Percentiles rank a stretch among this genome's conserved stretches.
phyloP scores from a whole-genome alignment of 139 green algal species.

The Chlamydomonas urium region DNA sequence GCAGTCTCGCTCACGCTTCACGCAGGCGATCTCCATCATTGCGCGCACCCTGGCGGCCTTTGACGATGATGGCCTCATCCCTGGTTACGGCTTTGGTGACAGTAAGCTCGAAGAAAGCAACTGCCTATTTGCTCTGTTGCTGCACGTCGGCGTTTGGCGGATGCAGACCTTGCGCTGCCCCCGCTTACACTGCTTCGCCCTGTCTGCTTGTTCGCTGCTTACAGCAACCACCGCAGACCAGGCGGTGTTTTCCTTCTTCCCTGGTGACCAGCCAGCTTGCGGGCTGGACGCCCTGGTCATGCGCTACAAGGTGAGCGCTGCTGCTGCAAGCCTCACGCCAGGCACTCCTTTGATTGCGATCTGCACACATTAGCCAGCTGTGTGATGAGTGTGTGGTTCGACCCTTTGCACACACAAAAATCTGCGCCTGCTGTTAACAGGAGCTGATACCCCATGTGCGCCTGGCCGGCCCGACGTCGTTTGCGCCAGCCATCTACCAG shows the following conservation, averaged over 20 bases:
- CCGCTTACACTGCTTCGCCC: too few species aligned
- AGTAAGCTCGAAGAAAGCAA: neutral
- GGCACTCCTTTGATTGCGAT: too few species aligned
- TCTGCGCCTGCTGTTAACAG: too few species aligned
- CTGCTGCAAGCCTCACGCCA: too few species aligned
- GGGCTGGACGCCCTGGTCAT: neutral
- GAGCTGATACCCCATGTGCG: constrained; percentile 7
- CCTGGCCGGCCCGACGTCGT: constrained; percentile 63
- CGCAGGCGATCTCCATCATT: constrained; percentile 8
- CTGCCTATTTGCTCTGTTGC: neutral
- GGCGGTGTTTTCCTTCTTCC: constrained; percentile 9
- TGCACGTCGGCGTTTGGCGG: too few species aligned
- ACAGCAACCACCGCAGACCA: neutral
- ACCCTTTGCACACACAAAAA: too few species aligned
- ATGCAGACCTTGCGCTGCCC: too few species aligned
- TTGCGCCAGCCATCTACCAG: constrained; percentile 65
- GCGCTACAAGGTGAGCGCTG: constrained; percentile 15
- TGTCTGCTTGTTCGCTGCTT: too few species aligned
- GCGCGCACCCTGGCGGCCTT: constrained; percentile 41
- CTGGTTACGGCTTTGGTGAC: constrained; percentile 68
- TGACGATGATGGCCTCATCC: constrained; percentile 73
- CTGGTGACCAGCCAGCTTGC: neutral
- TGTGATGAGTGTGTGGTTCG: too few species aligned
- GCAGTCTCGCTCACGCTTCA: too few species aligned
- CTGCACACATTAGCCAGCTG: too few species aligned